Conservation (phyloP, 352 stramenopile genomes). For the Globisporangium viniferum region DNA sequence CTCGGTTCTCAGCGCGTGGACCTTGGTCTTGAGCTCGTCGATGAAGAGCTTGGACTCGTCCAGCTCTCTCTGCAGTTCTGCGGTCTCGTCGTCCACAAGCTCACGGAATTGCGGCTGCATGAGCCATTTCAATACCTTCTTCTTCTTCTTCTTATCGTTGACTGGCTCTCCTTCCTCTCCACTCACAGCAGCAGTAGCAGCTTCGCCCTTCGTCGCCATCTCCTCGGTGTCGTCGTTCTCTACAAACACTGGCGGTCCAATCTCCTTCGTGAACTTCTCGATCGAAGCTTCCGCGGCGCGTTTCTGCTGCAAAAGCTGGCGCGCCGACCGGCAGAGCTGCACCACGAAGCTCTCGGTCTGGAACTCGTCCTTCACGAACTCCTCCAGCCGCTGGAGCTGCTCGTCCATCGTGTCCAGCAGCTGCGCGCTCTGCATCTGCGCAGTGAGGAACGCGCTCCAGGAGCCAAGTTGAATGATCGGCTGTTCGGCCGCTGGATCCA, state of each 20-base stretch:
- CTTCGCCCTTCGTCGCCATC: background rate
- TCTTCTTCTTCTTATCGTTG: background rate
- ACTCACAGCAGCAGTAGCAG: background rate
- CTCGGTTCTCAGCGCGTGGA: slow-evolving; percentile 18
- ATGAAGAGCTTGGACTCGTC: slow-evolving; percentile 17
- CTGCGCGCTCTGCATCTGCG: background rate
- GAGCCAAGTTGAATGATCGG: background rate
- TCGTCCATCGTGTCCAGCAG: slow-evolving; percentile 3
- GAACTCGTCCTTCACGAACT: background rate
- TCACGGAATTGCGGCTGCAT: slow-evolving; percentile 4
- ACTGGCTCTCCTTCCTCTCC: slow-evolving; percentile 1
- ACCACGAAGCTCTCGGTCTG: slow-evolving; percentile 1
- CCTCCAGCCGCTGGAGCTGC: background rate
- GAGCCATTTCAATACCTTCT: background rate
- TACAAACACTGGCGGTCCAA: slow-evolving; percentile 5
- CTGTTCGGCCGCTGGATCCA: background rate
- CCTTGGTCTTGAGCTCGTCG: slow-evolving; percentile 15
- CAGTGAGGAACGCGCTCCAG: background rate
- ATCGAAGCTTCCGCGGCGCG: background rate
- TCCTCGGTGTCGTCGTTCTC: background rate
- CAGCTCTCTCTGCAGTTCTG: slow-evolving; percentile 14
- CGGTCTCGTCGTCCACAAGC: slow-evolving; percentile 2
- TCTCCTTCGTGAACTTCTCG: slow-evolving; percentile 1
- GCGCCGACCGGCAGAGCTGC: background rate
- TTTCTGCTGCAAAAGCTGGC: slow-evolving; percentile 7